Base-by-base conservation (phyloP, 1,284 basidiomycete species). In the Neolentinus lepideus region DNA sequence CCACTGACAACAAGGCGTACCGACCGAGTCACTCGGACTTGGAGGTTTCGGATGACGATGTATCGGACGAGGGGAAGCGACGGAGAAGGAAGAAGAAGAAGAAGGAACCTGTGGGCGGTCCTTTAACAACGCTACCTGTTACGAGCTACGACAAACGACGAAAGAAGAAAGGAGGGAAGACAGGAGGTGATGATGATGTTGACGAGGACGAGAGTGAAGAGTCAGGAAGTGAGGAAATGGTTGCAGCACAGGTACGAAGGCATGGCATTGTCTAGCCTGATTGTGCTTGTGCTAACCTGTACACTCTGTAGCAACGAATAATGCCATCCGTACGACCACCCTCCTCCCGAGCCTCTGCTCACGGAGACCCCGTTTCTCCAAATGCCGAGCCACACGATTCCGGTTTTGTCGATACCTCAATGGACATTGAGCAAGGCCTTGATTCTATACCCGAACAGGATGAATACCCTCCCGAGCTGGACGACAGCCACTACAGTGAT, bases 1-100 rank as follows among this genome's bases (percentile, higher is more conserved):
- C 87, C 0, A 63, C 71, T 35, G 89, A 91, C 66, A 89, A 91
- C 68, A 88, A 86, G 64, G 88, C 88, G 0, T 92, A 91, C 64
- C 79, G 79, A 54, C 90, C 89, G 19, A 69, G 80, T 0, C 65
- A 65, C 56, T 85, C 84, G 2, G 84, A 85, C 58, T 59, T 78
- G 33, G 84, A 88, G 43, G 77, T 78, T 52, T 78, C 76, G 0
- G 83, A 86, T 43, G 84, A 83, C 26, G 81, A 87, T 48, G 66
- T 72, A 27, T 75, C 76, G 11, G 81, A 80, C 31, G 82, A 80
- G 53, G 83, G 75, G 52, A 82, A 75, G 62, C 75, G 73, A 56
- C 77, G 71, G 59, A 75, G 73, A 60, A 81, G 69, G 57, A 70
- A 66, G 63, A 72, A 79, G 65, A 83, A 80, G 66, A 82, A 78